phyloP scores from a whole-genome alignment of 1,284 basidiomycete genomes.

The Puccinia sorghi region DNA sequence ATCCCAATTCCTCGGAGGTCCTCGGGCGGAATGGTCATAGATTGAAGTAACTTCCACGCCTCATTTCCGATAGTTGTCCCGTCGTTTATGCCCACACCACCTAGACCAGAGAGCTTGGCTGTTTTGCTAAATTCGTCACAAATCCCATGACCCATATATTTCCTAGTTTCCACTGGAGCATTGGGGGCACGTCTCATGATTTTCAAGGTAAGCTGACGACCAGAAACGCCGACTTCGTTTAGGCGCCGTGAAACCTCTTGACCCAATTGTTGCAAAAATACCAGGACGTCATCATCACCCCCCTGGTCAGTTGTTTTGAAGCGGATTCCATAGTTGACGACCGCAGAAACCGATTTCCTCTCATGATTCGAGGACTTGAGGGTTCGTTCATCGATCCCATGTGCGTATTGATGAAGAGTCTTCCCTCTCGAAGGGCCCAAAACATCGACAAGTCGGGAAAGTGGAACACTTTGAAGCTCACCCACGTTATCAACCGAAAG shows the following conservation, averaged over 20 bases:
- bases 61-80: constrained; percentile 71
- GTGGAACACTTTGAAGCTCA: constrained; percentile 66
- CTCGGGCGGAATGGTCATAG: constrained; percentile 73
- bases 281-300: constrained; percentile 63
- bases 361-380: constrained; percentile 34
- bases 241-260: constrained; percentile 73
- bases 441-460: constrained; percentile 24
- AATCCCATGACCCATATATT: constrained; percentile 91
- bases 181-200: constrained; percentile 82
- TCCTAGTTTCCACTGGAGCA: constrained; percentile 88
- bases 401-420: constrained; percentile 15
- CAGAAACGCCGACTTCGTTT: constrained; percentile 68
- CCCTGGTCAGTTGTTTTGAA: constrained; percentile 75
- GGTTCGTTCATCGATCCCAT: constrained; percentile 1
- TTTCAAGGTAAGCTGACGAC: constrained; percentile 76
- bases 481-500: constrained; percentile 72
- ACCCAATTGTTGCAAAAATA: constrained; percentile 73
- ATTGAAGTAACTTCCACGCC: constrained; percentile 73
- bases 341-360: constrained; percentile 53
- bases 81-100: constrained; percentile 72
- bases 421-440: constrained; percentile 37
- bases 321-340: constrained; percentile 76
- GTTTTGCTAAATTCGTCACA: constrained; percentile 83
- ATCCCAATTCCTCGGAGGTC: constrained; percentile 93
- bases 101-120: constrained; percentile 64